Evolutionary conservation across 169 alveolate species (phyloP), one percentile per base, ranked within the genome.

Genomic region (Plasmodium gaboni): DNA sequence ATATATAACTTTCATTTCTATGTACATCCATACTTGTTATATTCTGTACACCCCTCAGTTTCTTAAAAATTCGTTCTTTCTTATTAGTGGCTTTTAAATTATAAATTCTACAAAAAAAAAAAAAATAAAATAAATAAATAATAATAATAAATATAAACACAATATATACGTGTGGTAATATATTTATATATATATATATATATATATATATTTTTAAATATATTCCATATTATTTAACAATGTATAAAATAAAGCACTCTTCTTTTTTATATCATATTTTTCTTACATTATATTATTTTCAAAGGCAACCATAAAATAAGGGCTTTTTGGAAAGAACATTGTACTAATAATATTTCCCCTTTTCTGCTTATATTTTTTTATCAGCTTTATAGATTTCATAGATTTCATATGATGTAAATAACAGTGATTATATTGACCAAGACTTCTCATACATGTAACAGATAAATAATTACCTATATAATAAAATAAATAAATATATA

Each of bases 21-120:
- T 86, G 92, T 60, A 86, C 68, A 86, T 86, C 92, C n/a, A 86
- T 50, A 48, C 87, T 42, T 70, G 92, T 86, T 69, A 72, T 65
- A 67, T 71, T 61, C 72, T 69, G 59, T 5, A 86, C 73, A 28
- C 92, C 92, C 32, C 71, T 86, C 70, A 86, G 76, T 46, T 69
- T 71, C 60, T 86, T 86, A 44, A 86, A 22, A 19, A 86, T 86
- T 70, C 70, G 32, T 38, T 65, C 78, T 59, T 86, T 86, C 48
- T 59, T 61, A 15, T 73, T 59, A 6, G 13, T 24, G 57, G 92
- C 70, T 59, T 86, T 86, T 61, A 86, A 42, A 32, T 86, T 71
- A 22, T 86, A 86, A 59, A 86, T 86, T 51, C 86, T 80, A 63
- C 42, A 26, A 53, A 48, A 12, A 24, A 53, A 9, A 10, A 42